Conservation (phyloP, 352 stramenopile genomes). For the Phytophthora megakarya region DNA sequence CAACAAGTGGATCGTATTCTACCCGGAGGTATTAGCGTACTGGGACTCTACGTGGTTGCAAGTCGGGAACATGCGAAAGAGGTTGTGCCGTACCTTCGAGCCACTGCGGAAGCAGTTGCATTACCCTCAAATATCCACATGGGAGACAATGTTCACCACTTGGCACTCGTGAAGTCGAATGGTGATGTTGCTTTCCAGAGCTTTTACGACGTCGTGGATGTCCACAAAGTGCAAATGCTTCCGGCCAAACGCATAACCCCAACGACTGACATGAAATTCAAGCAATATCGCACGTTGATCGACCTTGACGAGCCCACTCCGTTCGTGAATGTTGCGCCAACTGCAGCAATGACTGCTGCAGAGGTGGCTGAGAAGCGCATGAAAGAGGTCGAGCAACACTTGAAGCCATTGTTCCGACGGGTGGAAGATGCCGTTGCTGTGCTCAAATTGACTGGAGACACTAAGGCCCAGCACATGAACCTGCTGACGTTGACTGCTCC, state of each 20-base stretch:
- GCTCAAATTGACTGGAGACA: slow-evolving; percentile 21
- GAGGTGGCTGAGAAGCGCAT: slow-evolving; percentile 44
- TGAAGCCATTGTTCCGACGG: slow-evolving; percentile 51
- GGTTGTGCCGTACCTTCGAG: slow-evolving; percentile 57
- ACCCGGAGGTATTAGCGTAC: slow-evolving; percentile 54
- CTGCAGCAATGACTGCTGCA: slow-evolving; percentile 16
- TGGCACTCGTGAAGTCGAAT: slow-evolving; percentile 45
- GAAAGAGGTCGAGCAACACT: slow-evolving; percentile 50
- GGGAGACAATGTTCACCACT: slow-evolving; percentile 41
- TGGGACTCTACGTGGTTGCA: slow-evolving; percentile 68
- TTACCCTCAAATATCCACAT: slow-evolving; percentile 21
- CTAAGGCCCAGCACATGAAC: slow-evolving; percentile 43
- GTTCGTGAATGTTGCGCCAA: slow-evolving; percentile 33
- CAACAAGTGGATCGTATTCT: slow-evolving; percentile 74
- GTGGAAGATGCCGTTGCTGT: slow-evolving; percentile 48
- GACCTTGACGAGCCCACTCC: slow-evolving; percentile 51
- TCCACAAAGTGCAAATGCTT: slow-evolving; percentile 40
- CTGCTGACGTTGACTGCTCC: slow-evolving; percentile 37
- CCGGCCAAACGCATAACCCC: slow-evolving; percentile 31
- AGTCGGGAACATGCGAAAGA: slow-evolving; percentile 37
- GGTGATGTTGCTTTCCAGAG: slow-evolving; percentile 23
- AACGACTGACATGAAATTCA: slow-evolving; percentile 27
- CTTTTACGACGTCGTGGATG: slow-evolving; percentile 45
- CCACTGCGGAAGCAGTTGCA: slow-evolving; percentile 42
- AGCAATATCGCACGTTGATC: slow-evolving; percentile 48